Percentiles rank a stretch among this genome's conserved stretches.
These are phyloP conservation scores for Allium fistulosum DNA, from an alignment of 106 monocot genomes.

Conservation along the genomic window DNA sequence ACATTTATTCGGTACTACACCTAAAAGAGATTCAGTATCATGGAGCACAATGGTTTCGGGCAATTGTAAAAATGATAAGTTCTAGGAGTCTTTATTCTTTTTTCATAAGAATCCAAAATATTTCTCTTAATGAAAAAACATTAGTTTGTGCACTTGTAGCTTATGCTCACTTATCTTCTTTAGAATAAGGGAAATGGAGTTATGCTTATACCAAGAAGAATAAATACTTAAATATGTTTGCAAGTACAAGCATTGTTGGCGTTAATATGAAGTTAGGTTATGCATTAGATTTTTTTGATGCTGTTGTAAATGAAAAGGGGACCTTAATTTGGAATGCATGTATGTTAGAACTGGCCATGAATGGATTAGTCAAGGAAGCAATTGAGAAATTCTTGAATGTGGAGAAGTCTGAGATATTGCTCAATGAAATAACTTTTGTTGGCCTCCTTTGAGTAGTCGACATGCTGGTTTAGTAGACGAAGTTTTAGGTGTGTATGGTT, in stretches of 20 bases:
- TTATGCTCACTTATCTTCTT: constrained; percentile 48
- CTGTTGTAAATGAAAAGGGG: constrained; percentile 40
- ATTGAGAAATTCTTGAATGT: constrained; percentile 60
- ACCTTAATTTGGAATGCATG: constrained; percentile 79
- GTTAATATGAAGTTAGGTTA: constrained; percentile 98
- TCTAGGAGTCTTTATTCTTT: constrained; percentile 44
- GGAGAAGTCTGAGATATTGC: constrained; percentile 51
- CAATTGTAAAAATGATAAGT: constrained; percentile 45
- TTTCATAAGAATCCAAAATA: constrained; percentile 39
- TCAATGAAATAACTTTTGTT: constrained; percentile 85
- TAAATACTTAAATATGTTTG: constrained; percentile 27
- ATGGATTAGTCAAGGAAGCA: constrained; percentile 47
- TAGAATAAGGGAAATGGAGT: constrained; percentile 77
- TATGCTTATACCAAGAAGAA: constrained; percentile 56
- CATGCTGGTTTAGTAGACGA: constrained; percentile 71
- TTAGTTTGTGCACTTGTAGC: constrained; percentile 77
- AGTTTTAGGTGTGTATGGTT: too few species aligned
- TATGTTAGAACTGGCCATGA: constrained; percentile 75
- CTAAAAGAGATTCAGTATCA: constrained; percentile 64
- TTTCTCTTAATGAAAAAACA: constrained; percentile 61
- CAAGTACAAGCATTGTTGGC: constrained; percentile 67
- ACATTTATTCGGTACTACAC: constrained; percentile 39
- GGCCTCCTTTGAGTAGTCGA: constrained; percentile 73
- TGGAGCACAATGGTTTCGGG: constrained; percentile 93
- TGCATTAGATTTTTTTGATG: constrained; percentile 55